A percentile compares a stretch with the other conserved stretches of the same genome.
Conservation (phyloP, 2,329 filamentous ascomycete genomes). For the Coniella vitis region DNA sequence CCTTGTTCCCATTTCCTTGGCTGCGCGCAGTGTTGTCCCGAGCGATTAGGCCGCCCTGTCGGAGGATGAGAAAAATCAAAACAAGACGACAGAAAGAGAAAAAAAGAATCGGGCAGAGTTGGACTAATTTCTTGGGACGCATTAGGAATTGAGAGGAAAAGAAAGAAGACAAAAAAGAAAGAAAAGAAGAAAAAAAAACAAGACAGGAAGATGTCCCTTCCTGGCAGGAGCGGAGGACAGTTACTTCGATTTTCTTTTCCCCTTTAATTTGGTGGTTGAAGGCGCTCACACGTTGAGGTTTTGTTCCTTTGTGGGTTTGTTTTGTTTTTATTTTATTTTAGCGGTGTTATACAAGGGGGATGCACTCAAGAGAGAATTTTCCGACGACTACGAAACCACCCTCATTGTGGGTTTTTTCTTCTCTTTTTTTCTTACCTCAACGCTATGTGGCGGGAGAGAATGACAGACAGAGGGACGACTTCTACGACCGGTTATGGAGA, state of each 20-base stretch:
- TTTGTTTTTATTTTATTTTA: not conserved
- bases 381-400: not conserved
- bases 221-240: too few species aligned
- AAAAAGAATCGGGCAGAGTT: not conserved
- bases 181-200: too few species aligned
- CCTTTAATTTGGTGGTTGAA: too few species aligned
- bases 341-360: not conserved
- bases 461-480: not conserved
- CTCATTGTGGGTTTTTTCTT: not conserved
- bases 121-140: conserved; percentile 14
- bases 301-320: not conserved
- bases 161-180: not conserved
- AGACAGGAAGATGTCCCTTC: too few species aligned
- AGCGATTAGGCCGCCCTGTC: conserved; percentile 9
- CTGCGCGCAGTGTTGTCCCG: conserved; percentile 8
- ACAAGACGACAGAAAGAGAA: not conserved
- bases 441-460: too few species aligned
- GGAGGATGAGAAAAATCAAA: not conserved
- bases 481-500: too few species aligned
- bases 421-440: not conserved
- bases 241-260: too few species aligned
- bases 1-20: conserved; percentile 1
- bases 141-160: conserved; percentile 16
- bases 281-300: too few species aligned
- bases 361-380: not conserved